Evolutionary conservation across 768 basidiomycete species (phyloP), one percentile per base, ranked within the genome.

Genomic region (Trichaptum fuscoviolaceum): DNA sequence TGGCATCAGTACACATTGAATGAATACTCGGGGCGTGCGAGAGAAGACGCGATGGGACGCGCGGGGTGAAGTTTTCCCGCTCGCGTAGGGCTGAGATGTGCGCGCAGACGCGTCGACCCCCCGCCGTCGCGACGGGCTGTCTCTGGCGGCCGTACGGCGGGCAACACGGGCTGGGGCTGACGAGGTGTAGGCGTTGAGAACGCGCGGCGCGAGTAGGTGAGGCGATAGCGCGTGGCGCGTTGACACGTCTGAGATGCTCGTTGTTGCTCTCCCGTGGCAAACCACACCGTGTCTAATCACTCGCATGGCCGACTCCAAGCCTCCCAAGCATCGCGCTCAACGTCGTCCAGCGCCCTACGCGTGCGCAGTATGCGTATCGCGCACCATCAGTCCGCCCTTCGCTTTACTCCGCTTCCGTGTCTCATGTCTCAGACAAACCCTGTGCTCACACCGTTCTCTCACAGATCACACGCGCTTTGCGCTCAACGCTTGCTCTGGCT

Each of bases 401-500:
- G 69, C 64, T 80, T 77, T 72, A 67, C 70, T 71, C 73, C 73
- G 72, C 35, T 20, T 62, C 68, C 36, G 27, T 63, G 65, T 68
- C 67, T 71, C 71, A 36, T 63, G 52, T 66, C 52, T 15, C 58
- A 30, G 10, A 10, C 57, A 62, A 65, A 35, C 61, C 65, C 34
- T 60, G 67, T 67, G 64, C 68, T 73, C 71, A 72, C 73, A 52
- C 68, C 66, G 63, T 62, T 67, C 35, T 70, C 67, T 63, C 71
- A 65, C 79, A 94, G 92, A 86, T 94, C 35, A 91, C 91, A 73
- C 90, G 90, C 74, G 87, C 85, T 64, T 83, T 95, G 66, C 87
- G 93, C 68, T 84, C 92, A 71, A 88, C 92, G 70, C 84, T 95
- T 63, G 85, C 90, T 0, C 92, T 92, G 77, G 92, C 92, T 25